phyloP scores from a whole-genome alignment of 2,329 filamentous ascomycete genomes.

The Apiospora arundinis region DNA sequence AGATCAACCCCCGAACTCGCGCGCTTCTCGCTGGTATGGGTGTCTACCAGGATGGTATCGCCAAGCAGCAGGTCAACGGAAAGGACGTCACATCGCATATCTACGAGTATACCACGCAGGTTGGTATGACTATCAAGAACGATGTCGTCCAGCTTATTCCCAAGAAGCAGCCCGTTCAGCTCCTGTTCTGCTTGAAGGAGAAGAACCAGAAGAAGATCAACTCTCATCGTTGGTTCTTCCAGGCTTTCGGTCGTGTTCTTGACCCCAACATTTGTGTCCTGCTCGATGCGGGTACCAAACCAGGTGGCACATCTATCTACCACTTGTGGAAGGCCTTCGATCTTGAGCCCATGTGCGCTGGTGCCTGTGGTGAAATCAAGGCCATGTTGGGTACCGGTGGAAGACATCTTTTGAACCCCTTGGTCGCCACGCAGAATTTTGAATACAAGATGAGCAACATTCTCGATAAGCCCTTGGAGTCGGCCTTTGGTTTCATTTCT shows the following conservation, averaged over 20 bases:
- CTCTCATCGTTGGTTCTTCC: conserved; percentile 98
- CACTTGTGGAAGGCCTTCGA: conserved; percentile 99
- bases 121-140: conserved; percentile 88
- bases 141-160: conserved; percentile 84
- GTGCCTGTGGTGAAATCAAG: conserved; percentile 97
- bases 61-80: conserved; percentile 95
- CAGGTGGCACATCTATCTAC: conserved; percentile 93
- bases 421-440: conserved; percentile 97
- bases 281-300: conserved; percentile 93
- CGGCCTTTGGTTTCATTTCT: conserved; percentile 97
- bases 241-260: conserved; percentile 89
- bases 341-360: conserved; percentile 94
- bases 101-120: conserved; percentile 92
- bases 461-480: conserved; percentile 94
- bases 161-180: conserved; percentile 89
- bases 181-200: conserved; percentile 98
- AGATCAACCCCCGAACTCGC: conserved; percentile 89
- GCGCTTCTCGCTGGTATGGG: conserved; percentile 91
- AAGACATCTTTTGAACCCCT: conserved; percentile 84
- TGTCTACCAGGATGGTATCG: conserved; percentile 97
- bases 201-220: conserved; percentile 99
- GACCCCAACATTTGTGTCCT: conserved; percentile 97
- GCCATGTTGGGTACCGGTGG: conserved; percentile 91
- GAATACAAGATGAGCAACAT: conserved; percentile 99
- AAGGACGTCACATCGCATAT: conserved; percentile 98